Evolutionary conservation across 2,329 filamentous ascomycete genomes (phyloP).

Genomic region (Ceratocystiopsis sp.): DNA sequence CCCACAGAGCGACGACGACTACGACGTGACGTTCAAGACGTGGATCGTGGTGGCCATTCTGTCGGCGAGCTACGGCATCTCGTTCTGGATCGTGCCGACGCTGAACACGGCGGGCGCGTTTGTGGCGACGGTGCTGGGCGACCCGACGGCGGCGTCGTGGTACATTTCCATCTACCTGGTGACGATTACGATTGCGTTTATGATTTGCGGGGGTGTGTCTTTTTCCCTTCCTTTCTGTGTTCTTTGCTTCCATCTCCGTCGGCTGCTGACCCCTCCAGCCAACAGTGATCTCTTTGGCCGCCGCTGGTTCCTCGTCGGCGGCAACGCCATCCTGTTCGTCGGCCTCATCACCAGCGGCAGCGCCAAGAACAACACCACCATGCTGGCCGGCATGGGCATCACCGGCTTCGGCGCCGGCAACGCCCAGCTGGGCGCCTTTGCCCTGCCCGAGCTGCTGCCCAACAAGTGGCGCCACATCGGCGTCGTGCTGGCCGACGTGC

Average conservation of each 20-base stretch:
- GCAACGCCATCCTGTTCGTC: slow-evolving; percentile 22
- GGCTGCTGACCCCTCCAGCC: slow-evolving; percentile 6
- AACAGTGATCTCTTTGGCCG: slow-evolving; percentile 31
- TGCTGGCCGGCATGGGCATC: slow-evolving; percentile 23
- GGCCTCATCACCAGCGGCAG: slow-evolving; percentile 21
- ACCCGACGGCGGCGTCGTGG: slow-evolving; percentile 16
- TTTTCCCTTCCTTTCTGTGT: too few relatives aligned
- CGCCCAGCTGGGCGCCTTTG: slow-evolving; percentile 27
- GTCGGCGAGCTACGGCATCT: slow-evolving; percentile 19
- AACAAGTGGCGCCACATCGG: slow-evolving; percentile 30
- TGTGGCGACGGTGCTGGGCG: slow-evolving; percentile 19
- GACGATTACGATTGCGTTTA: slow-evolving; percentile 23
- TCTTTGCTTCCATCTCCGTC: too few relatives aligned
- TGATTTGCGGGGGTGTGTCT: slow-evolving; percentile 16
- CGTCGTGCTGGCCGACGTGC: slow-evolving; percentile 24
- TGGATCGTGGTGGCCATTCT: slow-evolving; percentile 22
- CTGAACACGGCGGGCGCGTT: slow-evolving; percentile 15
- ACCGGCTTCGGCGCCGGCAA: slow-evolving; percentile 27
- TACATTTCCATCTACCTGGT: slow-evolving; percentile 22
- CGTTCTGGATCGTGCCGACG: slow-evolving; percentile 21
- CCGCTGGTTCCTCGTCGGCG: slow-evolving; percentile 26
- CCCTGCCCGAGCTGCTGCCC: slow-evolving; percentile 27
- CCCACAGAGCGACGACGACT: slow-evolving; percentile 17
- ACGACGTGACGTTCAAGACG: slow-evolving; percentile 23
- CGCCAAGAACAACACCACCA: slow-evolving; percentile 20